These are phyloP conservation scores for Persicaria tinctoria DNA, from an alignment of 148 eudicot species.

Conservation along the genomic window DNA sequence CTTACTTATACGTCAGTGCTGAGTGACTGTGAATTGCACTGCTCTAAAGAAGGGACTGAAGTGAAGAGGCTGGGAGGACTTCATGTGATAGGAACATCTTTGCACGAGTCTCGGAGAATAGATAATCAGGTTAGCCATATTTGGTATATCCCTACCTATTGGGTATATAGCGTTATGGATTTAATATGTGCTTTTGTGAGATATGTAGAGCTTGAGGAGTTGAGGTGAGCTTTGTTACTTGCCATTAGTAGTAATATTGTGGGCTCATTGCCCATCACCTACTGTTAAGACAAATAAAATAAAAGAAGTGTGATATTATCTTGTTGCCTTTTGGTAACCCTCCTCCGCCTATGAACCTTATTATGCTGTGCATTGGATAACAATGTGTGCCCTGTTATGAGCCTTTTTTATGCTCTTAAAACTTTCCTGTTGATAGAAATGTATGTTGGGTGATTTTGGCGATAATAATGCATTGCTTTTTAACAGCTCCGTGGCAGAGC, in stretches of 20 bases:
- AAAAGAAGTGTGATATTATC: not conserved
- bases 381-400: not conserved
- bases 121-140: constrained; percentile 76
- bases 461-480: constrained; percentile 11
- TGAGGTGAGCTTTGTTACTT: not conserved
- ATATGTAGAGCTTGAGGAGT: not conserved
- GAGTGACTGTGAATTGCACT: constrained; percentile 75
- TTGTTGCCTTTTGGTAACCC: not conserved
- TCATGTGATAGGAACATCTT: constrained; percentile 97
- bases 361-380: not conserved
- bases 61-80: constrained; percentile 96
- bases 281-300: not conserved
- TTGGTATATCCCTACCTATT: not conserved
- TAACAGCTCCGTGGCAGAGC: constrained; percentile 97
- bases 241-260: not conserved
- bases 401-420: not conserved
- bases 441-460: not conserved
- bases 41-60: constrained; percentile 80
- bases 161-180: constrained; percentile 1
- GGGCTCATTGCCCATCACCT: not conserved
- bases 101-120: constrained; percentile 96
- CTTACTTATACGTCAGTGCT: constrained; percentile 73
- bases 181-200: not conserved
- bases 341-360: not conserved
- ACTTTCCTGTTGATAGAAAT: not conserved